Evolutionary conservation across 129 eudicot genomes (phyloP), one percentile per base, ranked within the genome.

Genomic region (Gnaphalium uliginosum): DNA sequence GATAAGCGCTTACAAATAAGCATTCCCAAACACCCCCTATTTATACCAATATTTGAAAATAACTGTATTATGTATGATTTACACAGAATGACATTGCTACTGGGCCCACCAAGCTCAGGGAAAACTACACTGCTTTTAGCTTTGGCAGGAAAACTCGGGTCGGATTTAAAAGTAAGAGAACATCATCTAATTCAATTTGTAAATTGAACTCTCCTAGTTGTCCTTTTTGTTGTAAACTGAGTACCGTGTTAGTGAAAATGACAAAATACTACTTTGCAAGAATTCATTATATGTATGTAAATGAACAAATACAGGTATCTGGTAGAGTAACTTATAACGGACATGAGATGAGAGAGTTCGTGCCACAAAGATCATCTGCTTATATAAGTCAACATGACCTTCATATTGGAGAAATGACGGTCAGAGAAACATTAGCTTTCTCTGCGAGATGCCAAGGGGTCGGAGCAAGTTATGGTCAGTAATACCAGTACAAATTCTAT

Each of bases 51-150:
- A 8, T 17, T 35, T 9, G 23, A 18, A 26, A 24, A 21, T 23
- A 15, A n/a, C 66, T 8, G 21, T 14, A 65, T 65, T 62, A 61
- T 13, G 53, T 59, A 79, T 35, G 67, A 50, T 79, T 72, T 57
- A 69, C 72, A 86, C 85, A 92, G 96, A 51, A 83, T 92, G 91
- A 79, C 96, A 18, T 77, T 92, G 80, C 87, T 92, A 60, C 74
- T 92, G 79, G 97, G 97, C 24, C 97, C 97, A 32, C 97, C 97
- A 65, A 86, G 90, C 74, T 92, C 97, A 0, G 97, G 97, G 29
- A 92, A 92, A 75, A 92, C 97, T 4, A 85, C 97, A 33, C 76
- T 92, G 72, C 84, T 89, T 76, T 71, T 89, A 74, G 97, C 96
- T 66, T 78, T 92, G 85, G 89, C 88, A 15, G 90, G 94, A 81